Evolutionary conservation across 2,329 filamentous ascomycete genomes (phyloP).

Genomic region (Cordyceps cicadae): DNA sequence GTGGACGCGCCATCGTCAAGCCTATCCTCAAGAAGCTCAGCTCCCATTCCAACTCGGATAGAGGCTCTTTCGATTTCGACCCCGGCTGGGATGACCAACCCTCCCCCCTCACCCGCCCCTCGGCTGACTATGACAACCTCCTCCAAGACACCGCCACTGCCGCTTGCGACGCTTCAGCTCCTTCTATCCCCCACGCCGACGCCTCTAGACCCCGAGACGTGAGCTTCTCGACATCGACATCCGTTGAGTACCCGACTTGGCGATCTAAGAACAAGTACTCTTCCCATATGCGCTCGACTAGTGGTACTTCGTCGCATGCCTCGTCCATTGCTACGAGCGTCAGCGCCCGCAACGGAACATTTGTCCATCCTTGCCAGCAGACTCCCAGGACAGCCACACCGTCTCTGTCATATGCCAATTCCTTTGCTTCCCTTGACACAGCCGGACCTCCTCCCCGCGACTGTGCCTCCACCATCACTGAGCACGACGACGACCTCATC

Average conservation of each 20-base stretch:
- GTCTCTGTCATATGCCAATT: conserved; percentile 50
- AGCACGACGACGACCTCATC: conserved; percentile 37
- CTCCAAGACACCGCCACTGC: neutral
- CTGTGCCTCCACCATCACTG: conserved; percentile 47
- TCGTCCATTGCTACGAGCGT: conserved; percentile 49
- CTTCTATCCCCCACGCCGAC: conserved; percentile 13
- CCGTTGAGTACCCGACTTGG: conserved; percentile 23
- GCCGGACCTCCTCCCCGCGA: conserved; percentile 33
- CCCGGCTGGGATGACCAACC: conserved; percentile 50
- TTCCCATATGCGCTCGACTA: conserved; percentile 49
- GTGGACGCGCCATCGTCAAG: conserved; percentile 44
- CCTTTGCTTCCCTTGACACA: conserved; percentile 43
- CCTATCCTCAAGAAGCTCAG: conserved; percentile 54
- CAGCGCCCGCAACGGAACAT: conserved; percentile 37
- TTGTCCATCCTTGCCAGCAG: conserved; percentile 59
- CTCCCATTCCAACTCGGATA: conserved; percentile 42
- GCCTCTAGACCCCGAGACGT: conserved; percentile 31
- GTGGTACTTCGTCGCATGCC: conserved; percentile 49
- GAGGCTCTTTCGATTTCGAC: conserved; percentile 55
- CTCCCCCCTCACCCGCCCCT: conserved; percentile 21
- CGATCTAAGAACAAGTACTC: conserved; percentile 33
- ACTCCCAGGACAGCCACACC: conserved; percentile 53
- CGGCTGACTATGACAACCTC: conserved; percentile 19
- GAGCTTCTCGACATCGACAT: conserved; percentile 34
- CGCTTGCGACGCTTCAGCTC: conserved; percentile 13